A percentile compares a stretch with the other conserved stretches of the same genome.
Conservation (phyloP, 257 asterid genomes). For the Salvia hispanica region DNA sequence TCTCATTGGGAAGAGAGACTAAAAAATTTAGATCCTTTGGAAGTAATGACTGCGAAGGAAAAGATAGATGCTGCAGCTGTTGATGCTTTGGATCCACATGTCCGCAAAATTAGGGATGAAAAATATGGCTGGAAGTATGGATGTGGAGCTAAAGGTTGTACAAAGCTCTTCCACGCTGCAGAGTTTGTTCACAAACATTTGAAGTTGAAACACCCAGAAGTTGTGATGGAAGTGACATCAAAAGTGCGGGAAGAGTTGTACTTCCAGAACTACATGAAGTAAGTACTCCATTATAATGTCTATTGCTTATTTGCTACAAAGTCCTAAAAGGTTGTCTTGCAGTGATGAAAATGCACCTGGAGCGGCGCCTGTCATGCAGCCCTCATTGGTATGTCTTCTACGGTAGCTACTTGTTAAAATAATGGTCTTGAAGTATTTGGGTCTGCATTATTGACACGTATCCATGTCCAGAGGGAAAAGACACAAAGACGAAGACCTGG, state of each 20-base stretch:
- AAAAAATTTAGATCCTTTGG: slow-evolving; percentile 85
- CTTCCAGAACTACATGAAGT: slow-evolving; percentile 92
- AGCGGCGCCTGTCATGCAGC: slow-evolving; percentile 90
- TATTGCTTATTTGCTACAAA: slow-evolving; percentile 19
- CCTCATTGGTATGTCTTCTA: slow-evolving; percentile 61
- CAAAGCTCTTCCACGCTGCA: slow-evolving; percentile 97
- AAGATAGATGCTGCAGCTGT: slow-evolving; percentile 86
- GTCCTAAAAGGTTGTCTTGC: slow-evolving; percentile 39
- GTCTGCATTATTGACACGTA: slow-evolving; percentile 22
- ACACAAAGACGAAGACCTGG: slow-evolving; percentile 72
- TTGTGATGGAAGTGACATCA: slow-evolving; percentile 65
- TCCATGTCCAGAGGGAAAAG: slow-evolving; percentile 73
- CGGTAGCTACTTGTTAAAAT: not conserved
- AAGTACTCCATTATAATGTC: slow-evolving; percentile 37
- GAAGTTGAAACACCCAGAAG: slow-evolving; percentile 89
- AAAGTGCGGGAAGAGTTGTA: slow-evolving; percentile 95
- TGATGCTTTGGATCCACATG: slow-evolving; percentile 86
- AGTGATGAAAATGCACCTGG: slow-evolving; percentile 98
- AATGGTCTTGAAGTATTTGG: not conserved
- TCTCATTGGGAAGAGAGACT: slow-evolving; percentile 88
- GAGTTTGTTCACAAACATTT: slow-evolving; percentile 94
- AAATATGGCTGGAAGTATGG: slow-evolving; percentile 99
- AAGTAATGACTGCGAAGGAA: slow-evolving; percentile 88
- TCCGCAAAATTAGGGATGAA: slow-evolving; percentile 97
- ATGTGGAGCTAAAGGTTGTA: slow-evolving; percentile 99